Evolutionary conservation across 2,329 filamentous ascomycete genomes (phyloP), one percentile per base, ranked within the genome.

Genomic region (Grosmannia huntii): DNA sequence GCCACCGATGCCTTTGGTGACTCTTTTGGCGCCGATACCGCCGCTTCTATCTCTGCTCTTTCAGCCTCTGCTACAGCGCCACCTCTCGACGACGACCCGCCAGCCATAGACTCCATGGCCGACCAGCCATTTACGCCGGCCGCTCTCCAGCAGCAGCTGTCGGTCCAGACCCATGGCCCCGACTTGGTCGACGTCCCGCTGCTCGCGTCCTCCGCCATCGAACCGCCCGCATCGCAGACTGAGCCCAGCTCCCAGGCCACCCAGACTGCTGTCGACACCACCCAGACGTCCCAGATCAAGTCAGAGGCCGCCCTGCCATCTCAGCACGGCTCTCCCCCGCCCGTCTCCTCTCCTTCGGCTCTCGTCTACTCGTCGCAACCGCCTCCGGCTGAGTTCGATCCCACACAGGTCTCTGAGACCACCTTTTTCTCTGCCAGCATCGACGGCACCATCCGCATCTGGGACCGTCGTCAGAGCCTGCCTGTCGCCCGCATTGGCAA

Each of bases 351-450:
- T 5, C 46, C 46, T 23, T 27, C 48, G 19, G 23, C 48, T 11
- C 10, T 70, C 5, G 61, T 72, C 23, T 71, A 75, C 61, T 68
- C 69, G 31, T 71, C 74, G 1, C 64, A 69, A 4, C 65, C 69
- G 3, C 66, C 71, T 2, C 65, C 71, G 1, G 69, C 71, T 3
- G 75, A 76, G 41, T 72, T 75, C 61, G 81, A 83, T 61, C 73
- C 76, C 0, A 76, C 78, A 1, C 81, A 83, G 64, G 81, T 81
- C 28, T 89, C 83, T 0, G 83, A 90, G 62, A 87, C 83, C 5
- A 91, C 87, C 0, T 99, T 99, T 69, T 78, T 99, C 56, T 89
- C 91, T 28, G 88, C 94, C 2, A 87, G 89, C 3, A 89, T 92
- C 10, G 87, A 97, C 72, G 91, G 92, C 57, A 85, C 85, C 0